phyloP scores from a whole-genome alignment of 2,329 filamentous ascomycete species.

The Cylindrodendrum hubeiense region DNA sequence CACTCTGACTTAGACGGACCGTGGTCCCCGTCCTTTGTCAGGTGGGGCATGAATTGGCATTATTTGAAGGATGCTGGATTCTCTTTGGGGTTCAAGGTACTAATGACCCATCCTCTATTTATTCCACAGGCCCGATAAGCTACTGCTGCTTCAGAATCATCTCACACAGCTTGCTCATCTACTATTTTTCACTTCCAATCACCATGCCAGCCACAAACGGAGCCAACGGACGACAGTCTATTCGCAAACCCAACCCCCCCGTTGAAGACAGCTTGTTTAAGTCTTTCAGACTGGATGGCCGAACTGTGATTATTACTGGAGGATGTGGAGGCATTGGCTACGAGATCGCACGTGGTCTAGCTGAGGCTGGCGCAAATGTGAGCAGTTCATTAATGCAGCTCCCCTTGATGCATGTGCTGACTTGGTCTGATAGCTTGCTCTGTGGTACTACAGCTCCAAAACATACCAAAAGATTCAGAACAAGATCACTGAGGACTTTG shows the following conservation, averaged over 20 bases:
- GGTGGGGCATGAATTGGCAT: conserved; percentile 1
- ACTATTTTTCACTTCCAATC: neutral
- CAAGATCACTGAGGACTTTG: conserved; percentile 30
- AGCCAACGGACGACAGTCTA: conserved; percentile 30
- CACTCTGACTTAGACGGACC: conserved; percentile 4
- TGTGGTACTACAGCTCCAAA: conserved; percentile 30
- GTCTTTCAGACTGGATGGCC: conserved; percentile 31
- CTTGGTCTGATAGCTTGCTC: conserved; percentile 20
- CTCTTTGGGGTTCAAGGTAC: neutral
- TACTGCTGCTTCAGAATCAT: neutral
- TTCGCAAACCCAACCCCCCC: conserved; percentile 40
- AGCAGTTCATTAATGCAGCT: neutral
- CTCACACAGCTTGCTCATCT: neutral
- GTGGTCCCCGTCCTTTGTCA: neutral
- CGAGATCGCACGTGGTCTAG: conserved; percentile 30
- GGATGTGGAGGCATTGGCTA: conserved; percentile 31
- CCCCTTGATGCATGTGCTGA: neutral
- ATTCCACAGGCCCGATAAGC: neutral
- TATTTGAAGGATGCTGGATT: conserved; percentile 6
- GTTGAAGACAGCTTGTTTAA: conserved; percentile 36
- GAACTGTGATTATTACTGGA: conserved; percentile 35
- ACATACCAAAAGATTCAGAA: conserved; percentile 18
- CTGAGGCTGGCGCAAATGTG: conserved; percentile 34
- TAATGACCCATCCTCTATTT: neutral
- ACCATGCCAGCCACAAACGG: conserved; percentile 26